These are phyloP conservation scores for Durio zibethinus DNA, from an alignment of 345 rosid species.

Conservation along the genomic window DNA sequence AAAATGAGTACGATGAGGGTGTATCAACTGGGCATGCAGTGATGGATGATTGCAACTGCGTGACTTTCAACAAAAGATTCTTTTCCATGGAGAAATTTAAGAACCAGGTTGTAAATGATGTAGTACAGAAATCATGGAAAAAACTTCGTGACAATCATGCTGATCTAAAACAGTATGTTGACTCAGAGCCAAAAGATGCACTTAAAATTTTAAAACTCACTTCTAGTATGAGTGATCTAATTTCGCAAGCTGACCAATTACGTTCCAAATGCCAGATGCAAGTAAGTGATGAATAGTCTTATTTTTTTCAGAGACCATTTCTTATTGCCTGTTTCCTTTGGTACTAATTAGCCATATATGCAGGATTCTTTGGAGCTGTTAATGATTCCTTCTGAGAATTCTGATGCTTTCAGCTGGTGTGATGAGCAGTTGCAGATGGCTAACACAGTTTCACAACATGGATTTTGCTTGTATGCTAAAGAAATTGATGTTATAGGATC, in stretches of 20 bases:
- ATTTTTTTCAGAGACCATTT: neutral
- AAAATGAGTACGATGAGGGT: slow-evolving; percentile 32
- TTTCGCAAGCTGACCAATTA: slow-evolving; percentile 71
- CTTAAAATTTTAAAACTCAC: slow-evolving; percentile 42
- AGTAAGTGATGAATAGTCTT: slow-evolving; percentile 35
- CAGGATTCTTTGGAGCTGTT: slow-evolving; percentile 56
- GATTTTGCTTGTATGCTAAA: slow-evolving; percentile 54
- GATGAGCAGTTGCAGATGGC: slow-evolving; percentile 56
- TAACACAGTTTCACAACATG: slow-evolving; percentile 50
- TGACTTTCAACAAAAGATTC: slow-evolving; percentile 50
- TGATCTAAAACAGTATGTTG: slow-evolving; percentile 46
- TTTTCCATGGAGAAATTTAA: slow-evolving; percentile 27
- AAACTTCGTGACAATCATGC: slow-evolving; percentile 40
- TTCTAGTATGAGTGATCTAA: slow-evolving; percentile 53
- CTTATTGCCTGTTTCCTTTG: slow-evolving; percentile 1
- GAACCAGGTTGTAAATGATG: slow-evolving; percentile 22
- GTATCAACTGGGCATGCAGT: slow-evolving; percentile 42
- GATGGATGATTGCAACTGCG: slow-evolving; percentile 87
- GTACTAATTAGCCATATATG: slow-evolving; percentile 19
- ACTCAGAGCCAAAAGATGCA: slow-evolving; percentile 54
- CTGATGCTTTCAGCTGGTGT: slow-evolving; percentile 38
- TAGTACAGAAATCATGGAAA: slow-evolving; percentile 67
- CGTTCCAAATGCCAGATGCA: slow-evolving; percentile 41
- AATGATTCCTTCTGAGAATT: slow-evolving; percentile 34
- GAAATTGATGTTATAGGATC: slow-evolving; percentile 38